A percentile compares a stretch with the other conserved stretches of the same genome.
phyloP scores from a whole-genome alignment of 2,329 filamentous ascomycete genomes.

The Aureobasidium sp. region DNA sequence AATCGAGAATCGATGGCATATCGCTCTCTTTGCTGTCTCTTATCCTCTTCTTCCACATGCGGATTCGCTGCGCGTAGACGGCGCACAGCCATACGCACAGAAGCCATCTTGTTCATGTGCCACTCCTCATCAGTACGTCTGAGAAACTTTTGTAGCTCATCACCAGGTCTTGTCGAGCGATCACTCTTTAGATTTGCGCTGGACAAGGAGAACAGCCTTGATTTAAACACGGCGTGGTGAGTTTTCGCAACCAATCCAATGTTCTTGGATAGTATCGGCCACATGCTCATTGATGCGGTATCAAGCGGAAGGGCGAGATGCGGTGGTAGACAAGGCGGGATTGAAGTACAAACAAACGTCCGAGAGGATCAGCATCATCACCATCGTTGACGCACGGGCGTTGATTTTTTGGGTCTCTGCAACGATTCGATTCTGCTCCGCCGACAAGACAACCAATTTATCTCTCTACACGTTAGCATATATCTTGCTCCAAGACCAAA shows the following conservation, averaged over 20 bases:
- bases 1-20: neutral
- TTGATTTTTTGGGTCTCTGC: slow-evolving; percentile 15
- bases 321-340: neutral
- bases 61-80: neutral
- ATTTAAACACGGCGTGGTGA: neutral
- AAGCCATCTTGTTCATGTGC: neutral
- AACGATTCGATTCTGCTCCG: slow-evolving; percentile 4
- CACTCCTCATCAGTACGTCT: neutral
- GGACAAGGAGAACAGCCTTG: neutral
- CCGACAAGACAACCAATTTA: neutral
- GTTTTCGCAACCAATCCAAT: too few species aligned
- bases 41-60: neutral
- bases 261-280: too few species aligned
- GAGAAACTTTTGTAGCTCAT: neutral
- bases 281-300: neutral
- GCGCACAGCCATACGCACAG: neutral
- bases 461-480: neutral
- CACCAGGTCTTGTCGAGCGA: neutral
- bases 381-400: slow-evolving; percentile 1
- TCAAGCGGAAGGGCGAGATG: neutral
- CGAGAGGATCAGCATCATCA: slow-evolving; percentile 3
- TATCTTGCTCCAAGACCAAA: neutral
- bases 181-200: too few species aligned
- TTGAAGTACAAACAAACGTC: neutral
- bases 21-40: neutral